Evolutionary conservation across 257 asterid species (phyloP).

Genomic region (Salvia rosmarinus): DNA sequence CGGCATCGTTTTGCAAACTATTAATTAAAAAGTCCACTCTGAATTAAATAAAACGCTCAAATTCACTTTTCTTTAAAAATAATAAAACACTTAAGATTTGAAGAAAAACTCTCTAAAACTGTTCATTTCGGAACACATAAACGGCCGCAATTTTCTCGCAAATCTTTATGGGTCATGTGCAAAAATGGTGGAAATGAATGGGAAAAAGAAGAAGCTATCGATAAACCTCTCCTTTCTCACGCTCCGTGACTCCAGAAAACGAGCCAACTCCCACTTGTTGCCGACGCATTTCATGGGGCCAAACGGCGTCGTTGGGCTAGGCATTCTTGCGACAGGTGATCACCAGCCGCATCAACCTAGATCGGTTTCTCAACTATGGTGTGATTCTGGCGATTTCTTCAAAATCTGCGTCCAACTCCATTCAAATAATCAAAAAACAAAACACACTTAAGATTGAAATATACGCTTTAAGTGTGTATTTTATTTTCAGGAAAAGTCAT

Average conservation of each 20-base stretch:
- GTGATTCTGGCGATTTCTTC: conserved; percentile 57
- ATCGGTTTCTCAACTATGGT: conserved; percentile 33
- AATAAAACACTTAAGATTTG: too few species aligned
- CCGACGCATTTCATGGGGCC: conserved; percentile 51
- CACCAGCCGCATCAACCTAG: conserved; percentile 36
- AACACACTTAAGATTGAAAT: too few species aligned
- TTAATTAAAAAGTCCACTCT: too few species aligned
- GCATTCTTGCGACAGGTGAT: conserved; percentile 64
- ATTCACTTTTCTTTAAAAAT: too few species aligned
- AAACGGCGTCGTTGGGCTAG: conserved; percentile 82
- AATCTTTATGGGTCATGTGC: conserved; percentile 16
- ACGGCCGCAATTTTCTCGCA: background rate
- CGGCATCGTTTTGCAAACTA: too few species aligned
- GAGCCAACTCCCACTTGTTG: conserved; percentile 44
- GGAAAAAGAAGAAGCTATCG: conserved; percentile 51
- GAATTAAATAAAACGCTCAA: too few species aligned
- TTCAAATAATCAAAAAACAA: conserved; percentile 46
- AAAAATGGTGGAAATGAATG: conserved; percentile 51
- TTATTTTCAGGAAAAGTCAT: too few species aligned
- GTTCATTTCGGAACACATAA: background rate
- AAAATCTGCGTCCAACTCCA: conserved; percentile 53
- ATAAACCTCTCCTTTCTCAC: conserved; percentile 60
- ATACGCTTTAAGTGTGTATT: too few species aligned
- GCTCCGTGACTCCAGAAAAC: conserved; percentile 44
- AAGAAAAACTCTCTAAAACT: too few species aligned